phyloP scores from a whole-genome alignment of 2,329 filamentous ascomycete genomes.

The Salinomyces thailandicus region DNA sequence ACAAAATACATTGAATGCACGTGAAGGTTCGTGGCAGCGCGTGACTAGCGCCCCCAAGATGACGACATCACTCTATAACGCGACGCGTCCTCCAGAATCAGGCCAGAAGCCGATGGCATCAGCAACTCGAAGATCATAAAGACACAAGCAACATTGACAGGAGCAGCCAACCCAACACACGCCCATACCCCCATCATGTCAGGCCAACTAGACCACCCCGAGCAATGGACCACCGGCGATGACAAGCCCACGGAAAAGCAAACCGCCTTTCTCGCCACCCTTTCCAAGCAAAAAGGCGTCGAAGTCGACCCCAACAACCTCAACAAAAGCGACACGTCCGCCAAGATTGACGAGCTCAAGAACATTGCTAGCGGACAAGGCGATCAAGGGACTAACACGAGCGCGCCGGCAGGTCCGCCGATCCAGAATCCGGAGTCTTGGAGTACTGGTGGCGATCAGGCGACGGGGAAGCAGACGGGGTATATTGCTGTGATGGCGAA shows the following conservation, averaged over 20 bases:
- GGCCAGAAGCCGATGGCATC: no score
- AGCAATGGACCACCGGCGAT: not conserved
- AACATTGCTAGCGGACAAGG: not conserved
- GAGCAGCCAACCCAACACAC: no score
- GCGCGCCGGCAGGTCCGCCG: not conserved
- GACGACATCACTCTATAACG: no score
- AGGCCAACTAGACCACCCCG: not conserved
- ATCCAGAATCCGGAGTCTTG: not conserved
- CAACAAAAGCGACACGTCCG: not conserved
- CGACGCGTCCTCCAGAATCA: no score
- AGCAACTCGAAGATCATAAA: no score
- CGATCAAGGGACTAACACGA: not conserved
- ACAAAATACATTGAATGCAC: no score
- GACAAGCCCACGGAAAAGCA: slow-evolving; percentile 1
- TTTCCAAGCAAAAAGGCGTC: not conserved
- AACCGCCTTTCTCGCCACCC: not conserved
- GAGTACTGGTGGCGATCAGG: not conserved
- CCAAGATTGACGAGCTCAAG: slow-evolving; percentile 1
- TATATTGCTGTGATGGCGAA: slow-evolving; percentile 1
- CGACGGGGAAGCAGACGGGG: not conserved
- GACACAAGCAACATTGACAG: no score
- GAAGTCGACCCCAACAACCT: not conserved
- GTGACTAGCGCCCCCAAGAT: no score
- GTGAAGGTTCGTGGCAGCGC: no score
- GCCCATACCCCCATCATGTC: no score